A percentile compares a stretch with the other conserved stretches of the same genome.
Evolutionary conservation across 192 early-diverging fungal species (phyloP).

Genomic region (Linnemannia schmuckeri): DNA sequence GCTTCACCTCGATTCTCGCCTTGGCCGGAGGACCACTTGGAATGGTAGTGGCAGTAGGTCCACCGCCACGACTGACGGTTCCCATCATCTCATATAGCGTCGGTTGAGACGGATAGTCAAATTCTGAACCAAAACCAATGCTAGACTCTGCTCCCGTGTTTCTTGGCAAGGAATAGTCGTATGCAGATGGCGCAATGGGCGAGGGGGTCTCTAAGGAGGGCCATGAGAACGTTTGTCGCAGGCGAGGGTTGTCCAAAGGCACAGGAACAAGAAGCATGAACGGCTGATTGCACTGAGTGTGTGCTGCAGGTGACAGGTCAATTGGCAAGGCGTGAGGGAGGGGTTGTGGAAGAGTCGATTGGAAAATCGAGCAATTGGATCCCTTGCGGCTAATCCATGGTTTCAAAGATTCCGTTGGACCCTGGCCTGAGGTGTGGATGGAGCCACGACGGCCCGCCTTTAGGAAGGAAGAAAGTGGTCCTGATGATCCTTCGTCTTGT

Average conservation of each 20-base stretch:
- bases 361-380: background rate
- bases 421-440: background rate
- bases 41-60: background rate
- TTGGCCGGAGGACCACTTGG: background rate
- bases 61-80: background rate
- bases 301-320: background rate
- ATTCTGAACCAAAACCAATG: slow-evolving; percentile 9
- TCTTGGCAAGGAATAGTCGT: background rate
- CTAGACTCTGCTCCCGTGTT: background rate
- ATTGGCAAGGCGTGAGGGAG: background rate
- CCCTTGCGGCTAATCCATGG: background rate
- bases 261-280: slow-evolving; percentile 45
- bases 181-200: background rate
- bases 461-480: background rate
- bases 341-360: background rate
- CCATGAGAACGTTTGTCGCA: slow-evolving; percentile 42
- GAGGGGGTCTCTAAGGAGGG: slow-evolving; percentile 24
- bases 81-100: background rate
- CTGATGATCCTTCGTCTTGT: background rate
- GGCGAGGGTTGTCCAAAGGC: slow-evolving; percentile 8
- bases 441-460: background rate
- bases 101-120: slow-evolving; percentile 13
- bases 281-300: slow-evolving; percentile 6
- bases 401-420: background rate
- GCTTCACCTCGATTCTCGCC: slow-evolving; percentile 41